Percentiles rank a stretch among this genome's conserved stretches.
phyloP scores from a whole-genome alignment of 179 eudicot genomes.

The Kewa caespitosa region DNA sequence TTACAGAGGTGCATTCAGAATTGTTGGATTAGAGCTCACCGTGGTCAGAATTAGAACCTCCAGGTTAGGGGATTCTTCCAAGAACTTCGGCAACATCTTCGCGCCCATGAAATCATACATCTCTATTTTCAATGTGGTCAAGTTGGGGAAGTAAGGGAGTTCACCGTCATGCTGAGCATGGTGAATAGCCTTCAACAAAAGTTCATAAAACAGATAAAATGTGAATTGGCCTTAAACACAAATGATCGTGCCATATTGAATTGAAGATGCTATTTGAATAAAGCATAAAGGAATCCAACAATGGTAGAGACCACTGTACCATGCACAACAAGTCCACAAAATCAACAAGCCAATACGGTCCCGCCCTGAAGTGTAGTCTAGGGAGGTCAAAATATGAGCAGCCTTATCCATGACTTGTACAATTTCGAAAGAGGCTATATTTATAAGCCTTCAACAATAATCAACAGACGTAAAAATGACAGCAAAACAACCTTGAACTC shows the following conservation, averaged over 20 bases:
- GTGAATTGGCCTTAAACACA: neutral
- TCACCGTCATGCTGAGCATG: neutral
- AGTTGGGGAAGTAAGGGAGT: neutral
- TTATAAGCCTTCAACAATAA: no score
- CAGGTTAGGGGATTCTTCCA: neutral
- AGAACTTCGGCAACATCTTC: neutral
- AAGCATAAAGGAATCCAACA: neutral
- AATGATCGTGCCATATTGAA: neutral
- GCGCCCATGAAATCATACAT: neutral
- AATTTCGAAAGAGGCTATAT: no score
- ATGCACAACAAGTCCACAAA: no score
- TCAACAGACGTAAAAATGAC: no score
- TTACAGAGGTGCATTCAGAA: neutral
- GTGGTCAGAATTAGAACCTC: neutral
- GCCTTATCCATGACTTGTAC: no score
- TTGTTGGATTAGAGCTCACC: neutral
- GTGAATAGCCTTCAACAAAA: neutral
- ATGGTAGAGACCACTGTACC: neutral
- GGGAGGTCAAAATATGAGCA: no score
- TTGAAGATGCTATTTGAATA: neutral
- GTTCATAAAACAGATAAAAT: neutral
- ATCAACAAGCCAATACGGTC: no score
- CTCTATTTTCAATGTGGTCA: conserved; percentile 1
- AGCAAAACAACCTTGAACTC: no score
- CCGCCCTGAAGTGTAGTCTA: no score